Conservation (phyloP, 352 stramenopile genomes). For the Phytophthora podocarpi region DNA sequence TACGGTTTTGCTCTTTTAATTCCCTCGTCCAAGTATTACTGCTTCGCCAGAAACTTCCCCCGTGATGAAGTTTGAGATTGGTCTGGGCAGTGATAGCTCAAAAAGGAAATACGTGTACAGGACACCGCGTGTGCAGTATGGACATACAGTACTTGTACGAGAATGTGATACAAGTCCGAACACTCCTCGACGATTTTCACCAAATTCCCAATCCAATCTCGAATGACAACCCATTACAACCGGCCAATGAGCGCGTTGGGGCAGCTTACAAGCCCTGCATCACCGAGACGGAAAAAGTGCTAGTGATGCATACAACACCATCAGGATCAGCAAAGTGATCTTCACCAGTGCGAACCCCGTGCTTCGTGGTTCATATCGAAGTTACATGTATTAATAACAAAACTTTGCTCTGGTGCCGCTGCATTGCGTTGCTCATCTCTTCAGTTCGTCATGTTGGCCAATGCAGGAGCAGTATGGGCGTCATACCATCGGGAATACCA, state of each 20-base stretch:
- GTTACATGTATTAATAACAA: too few species aligned
- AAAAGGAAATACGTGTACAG: too few species aligned
- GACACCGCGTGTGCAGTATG: too few species aligned
- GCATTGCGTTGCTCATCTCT: too few species aligned
- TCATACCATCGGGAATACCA: not conserved
- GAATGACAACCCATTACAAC: not conserved
- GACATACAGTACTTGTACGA: too few species aligned
- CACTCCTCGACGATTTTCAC: too few species aligned
- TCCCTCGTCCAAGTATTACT: conserved; percentile 7
- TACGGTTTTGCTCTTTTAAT: conserved; percentile 8
- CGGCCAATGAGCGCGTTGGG: not conserved
- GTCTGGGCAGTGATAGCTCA: too few species aligned
- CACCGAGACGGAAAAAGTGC: conserved; percentile 12
- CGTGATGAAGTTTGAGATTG: conserved; percentile 18
- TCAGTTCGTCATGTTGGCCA: not conserved
- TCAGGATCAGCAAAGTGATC: conserved; percentile 7
- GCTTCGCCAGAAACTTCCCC: not conserved
- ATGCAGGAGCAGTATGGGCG: not conserved
- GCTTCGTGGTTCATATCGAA: not conserved
- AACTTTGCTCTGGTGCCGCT: too few species aligned
- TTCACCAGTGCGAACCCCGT: not conserved
- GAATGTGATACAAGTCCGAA: too few species aligned
- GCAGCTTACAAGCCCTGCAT: conserved; percentile 6
- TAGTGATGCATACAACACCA: conserved; percentile 8
- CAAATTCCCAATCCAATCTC: too few species aligned